Evolutionary conservation across 331 rosid species (phyloP).

Genomic region (Erythrophleum ivorense): DNA sequence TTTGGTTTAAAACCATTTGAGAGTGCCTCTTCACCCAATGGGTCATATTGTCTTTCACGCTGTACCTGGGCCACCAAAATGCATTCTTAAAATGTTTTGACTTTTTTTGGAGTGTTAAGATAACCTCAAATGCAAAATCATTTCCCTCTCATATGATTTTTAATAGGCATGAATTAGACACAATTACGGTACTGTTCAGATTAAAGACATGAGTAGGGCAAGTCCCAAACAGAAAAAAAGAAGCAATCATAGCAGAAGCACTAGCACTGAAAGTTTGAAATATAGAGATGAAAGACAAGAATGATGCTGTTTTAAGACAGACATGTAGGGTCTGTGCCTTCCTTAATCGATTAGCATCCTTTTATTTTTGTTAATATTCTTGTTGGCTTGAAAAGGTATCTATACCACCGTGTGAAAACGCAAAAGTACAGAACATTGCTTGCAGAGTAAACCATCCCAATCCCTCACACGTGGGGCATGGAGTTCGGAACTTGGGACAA

Average conservation of each 20-base stretch:
- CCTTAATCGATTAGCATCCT: background rate
- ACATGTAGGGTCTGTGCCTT: background rate
- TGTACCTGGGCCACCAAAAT: background rate
- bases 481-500: slow-evolving; percentile 5
- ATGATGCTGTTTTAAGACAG: slow-evolving; percentile 2
- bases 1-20: slow-evolving; percentile 17
- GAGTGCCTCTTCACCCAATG: slow-evolving; percentile 26
- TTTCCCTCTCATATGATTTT: background rate
- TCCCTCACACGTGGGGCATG: slow-evolving; percentile 26
- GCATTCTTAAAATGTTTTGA: background rate
- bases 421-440: slow-evolving; percentile 21
- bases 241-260: background rate
- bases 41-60: background rate
- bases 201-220: background rate
- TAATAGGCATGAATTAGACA: background rate
- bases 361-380: background rate
- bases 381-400: slow-evolving; percentile 3
- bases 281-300: background rate
- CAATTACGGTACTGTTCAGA: background rate
- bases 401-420: background rate
- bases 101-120: background rate
- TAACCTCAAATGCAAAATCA: slow-evolving; percentile 2
- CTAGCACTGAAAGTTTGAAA: background rate
- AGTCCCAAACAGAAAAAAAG: background rate
- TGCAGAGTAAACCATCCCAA: slow-evolving; percentile 27